These are phyloP conservation scores for Polyrhizophydium stewartii DNA, from an alignment of 371 early-diverging fungal species.

Conservation along the genomic window DNA sequence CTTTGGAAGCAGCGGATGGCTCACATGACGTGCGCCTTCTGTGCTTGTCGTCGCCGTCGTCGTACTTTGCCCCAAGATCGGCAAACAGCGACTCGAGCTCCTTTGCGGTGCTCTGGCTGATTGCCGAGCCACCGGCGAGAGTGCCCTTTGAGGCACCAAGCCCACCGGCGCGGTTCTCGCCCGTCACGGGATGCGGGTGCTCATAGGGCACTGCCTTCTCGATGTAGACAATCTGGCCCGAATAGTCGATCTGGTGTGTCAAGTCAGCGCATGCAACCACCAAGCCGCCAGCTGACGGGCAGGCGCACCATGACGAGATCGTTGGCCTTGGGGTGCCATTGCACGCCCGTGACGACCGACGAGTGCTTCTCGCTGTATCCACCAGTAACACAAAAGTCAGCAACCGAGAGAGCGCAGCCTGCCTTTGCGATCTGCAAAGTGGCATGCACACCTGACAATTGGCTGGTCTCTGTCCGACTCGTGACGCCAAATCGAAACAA, in stretches of 20 bases:
- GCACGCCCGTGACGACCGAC: constrained; percentile 28
- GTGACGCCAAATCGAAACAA: constrained; percentile 52
- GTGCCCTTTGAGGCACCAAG: too few species aligned
- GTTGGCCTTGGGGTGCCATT: constrained; percentile 55
- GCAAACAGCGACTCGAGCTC: too few species aligned
- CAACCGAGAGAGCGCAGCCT: too few species aligned
- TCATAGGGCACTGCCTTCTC: constrained; percentile 2
- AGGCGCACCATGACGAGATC: constrained; percentile 41
- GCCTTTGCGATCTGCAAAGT: too few species aligned
- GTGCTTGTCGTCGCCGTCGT: too few species aligned
- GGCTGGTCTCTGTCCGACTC: constrained; percentile 16
- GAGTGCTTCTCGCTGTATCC: constrained; percentile 21
- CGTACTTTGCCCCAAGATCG: too few species aligned
- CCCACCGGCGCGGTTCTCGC: neutral
- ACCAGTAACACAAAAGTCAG: constrained; percentile 14
- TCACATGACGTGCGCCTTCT: too few species aligned
- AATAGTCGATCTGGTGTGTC: constrained; percentile 34
- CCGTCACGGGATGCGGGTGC: neutral
- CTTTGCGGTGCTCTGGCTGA: too few species aligned
- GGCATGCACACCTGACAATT: constrained; percentile 23
- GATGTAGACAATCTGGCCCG: constrained; percentile 29
- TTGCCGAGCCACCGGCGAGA: too few species aligned
- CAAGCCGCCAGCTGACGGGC: neutral
- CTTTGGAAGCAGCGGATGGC: too few species aligned
- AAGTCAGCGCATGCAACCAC: constrained; percentile 10